Evolutionary conservation across 345 rosid species (phyloP), one percentile per base, ranked within the genome.

Genomic region (Brassica rapa): DNA sequence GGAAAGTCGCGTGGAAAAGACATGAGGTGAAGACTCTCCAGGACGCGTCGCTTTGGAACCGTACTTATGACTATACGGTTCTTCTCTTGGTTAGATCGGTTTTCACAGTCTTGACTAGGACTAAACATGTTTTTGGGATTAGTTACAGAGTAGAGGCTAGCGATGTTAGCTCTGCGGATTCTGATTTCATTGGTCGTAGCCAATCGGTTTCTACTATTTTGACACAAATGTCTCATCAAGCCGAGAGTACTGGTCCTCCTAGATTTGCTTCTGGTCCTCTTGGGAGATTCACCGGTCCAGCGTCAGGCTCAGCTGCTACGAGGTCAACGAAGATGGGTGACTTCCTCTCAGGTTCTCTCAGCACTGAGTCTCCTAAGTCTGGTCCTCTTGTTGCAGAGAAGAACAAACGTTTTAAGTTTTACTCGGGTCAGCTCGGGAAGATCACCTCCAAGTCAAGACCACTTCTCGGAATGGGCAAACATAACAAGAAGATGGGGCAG

Each of bases 181-280:
- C 90, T 55, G 90, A 93, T 82, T 83, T 82, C 59, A 84, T 89
- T 32, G 80, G 83, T 66, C 86, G 87, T 63, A 82, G 86, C 83
- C 99, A 93, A 10, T 82, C 94, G 25, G 88, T 93, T 69, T 92
- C 97, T 49, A 74, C 89, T 3, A 71, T 88, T 62, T 68, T 88
- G 82, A 91, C 21, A 19, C 21, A 19, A 19, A 19, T 19, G 21
- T 19, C 86, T 19, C 85, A 85, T 77, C 89, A 85, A 33, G 86
- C 96, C 4, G 88, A 82, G 75, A 63, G 78, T 67, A 63, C 79
- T 7, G 62, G 80, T 49, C 81, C 83, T 75, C 82, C 93, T 33
- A 89, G 93, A 81, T 93, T 89, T 84, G 84, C 91, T 73, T 95
- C 99, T 51, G 97, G 96, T 41, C 96, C 97, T 51, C 83, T 91